A percentile compares a stretch with the other conserved stretches of the same genome.
Conservation (phyloP, 768 basidiomycete genomes). For the Leccinum ochraceum region DNA sequence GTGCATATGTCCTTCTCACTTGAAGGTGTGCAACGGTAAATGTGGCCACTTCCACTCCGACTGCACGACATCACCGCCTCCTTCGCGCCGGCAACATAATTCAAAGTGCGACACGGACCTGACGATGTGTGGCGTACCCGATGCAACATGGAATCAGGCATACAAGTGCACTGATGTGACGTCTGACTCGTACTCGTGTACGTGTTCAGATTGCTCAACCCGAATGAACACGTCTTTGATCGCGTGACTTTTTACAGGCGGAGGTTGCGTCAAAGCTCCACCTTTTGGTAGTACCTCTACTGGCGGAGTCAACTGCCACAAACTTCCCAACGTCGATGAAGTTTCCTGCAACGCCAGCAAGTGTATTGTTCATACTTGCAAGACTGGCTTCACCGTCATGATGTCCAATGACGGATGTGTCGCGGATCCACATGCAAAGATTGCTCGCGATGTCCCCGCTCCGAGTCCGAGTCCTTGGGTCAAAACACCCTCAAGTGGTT, state of each 20-base stretch:
- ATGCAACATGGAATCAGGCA: conserved; percentile 13
- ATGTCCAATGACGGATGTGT: conserved; percentile 17
- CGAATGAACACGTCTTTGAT: not conserved
- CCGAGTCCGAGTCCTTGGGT: not conserved
- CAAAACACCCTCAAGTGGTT: not conserved
- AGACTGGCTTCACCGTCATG: conserved; percentile 18
- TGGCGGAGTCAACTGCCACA: conserved; percentile 34
- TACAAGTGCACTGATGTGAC: conserved; percentile 35
- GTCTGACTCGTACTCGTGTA: conserved; percentile 33
- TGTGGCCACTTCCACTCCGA: conserved; percentile 28
- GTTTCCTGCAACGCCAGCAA: conserved; percentile 30
- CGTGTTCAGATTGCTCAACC: conserved; percentile 12
- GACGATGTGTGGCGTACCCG: conserved; percentile 29
- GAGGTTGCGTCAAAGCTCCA: conserved; percentile 34
- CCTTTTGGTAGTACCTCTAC: conserved; percentile 18
- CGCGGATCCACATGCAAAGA: not conserved
- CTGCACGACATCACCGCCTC: conserved; percentile 19
- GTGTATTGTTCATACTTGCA: conserved; percentile 34
- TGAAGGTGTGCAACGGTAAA: conserved; percentile 33
- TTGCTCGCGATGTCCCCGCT: not conserved
- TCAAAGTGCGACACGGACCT: conserved; percentile 25
- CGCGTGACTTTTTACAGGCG: conserved; percentile 25
- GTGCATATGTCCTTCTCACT: conserved; percentile 31
- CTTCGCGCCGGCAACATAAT: conserved; percentile 19
- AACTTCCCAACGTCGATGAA: conserved; percentile 29